Base-by-base conservation (phyloP, 129 eudicot genomes). In the Smallanthus sonchifolius region DNA sequence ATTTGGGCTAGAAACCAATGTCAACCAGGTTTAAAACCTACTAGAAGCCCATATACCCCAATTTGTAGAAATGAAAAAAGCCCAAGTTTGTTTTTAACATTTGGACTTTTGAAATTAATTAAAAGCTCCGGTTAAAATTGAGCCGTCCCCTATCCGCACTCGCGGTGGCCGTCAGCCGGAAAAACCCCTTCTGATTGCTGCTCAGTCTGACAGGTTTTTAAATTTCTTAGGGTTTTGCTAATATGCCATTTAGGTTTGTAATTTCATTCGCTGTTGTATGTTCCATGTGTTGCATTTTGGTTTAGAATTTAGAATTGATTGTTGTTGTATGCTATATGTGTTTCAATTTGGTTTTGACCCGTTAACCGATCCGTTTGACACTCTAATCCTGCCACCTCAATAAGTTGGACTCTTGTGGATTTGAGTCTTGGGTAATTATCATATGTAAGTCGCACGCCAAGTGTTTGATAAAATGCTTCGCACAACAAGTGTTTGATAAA, bases 401-500 rank as follows among this genome's bases (percentile, higher is more conserved):
- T 52, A 52, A 16, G 11, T 52, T 52, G 51, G 15, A 45, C 15
- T 45, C 51, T 45, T 4, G 10, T 17, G 11, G 32, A 19, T 17
- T 3, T 44, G n/a, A 9, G 1, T 16, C 17, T 1, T 39, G 36
- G 14, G 14, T 38, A 2, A 15, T 30, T 55, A 48, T 8, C 7
- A 10, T 76, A 67, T 24, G 47, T 17, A 67, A 42, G 20, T 7
- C 56, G 61, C 17, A 3, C 69, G 14, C 47, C 11, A 76, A 56
- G 37, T 56, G 80, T 76, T 76, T 45, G 80, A 67, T 76, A 16
- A 77, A 77, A 77, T 68, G 75, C 75, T n/a, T n/a, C n/a, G n/a
- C n/a, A n/a, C n/a, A n/a, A n/a, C 32, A 76, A 56, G 37, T 56
- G 80, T 76, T 76, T 45, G 80, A 67, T 76, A 16, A 77, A 77